Conservation (phyloP, 805 yeast genomes). For the Candida vartiovaarae region DNA sequence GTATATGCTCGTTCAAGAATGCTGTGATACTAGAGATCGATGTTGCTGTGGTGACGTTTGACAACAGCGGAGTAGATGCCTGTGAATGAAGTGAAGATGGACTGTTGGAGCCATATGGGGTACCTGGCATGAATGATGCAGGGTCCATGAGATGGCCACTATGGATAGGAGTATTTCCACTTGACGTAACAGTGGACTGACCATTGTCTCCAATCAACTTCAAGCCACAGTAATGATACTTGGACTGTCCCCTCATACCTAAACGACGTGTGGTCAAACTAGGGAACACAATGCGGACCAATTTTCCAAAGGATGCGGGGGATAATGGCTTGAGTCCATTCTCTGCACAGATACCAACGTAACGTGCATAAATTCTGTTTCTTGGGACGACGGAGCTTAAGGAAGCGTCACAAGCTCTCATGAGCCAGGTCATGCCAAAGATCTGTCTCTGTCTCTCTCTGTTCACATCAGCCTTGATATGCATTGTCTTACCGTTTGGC, state of each 20-base stretch:
- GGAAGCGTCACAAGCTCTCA: constrained; percentile 50
- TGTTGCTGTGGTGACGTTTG: constrained; percentile 6
- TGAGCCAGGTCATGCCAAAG: constrained; percentile 77
- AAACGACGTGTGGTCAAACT: constrained; percentile 61
- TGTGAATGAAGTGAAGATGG: constrained; percentile 22
- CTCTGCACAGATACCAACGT: constrained; percentile 50
- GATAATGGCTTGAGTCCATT: constrained; percentile 51
- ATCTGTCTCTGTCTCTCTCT: constrained; percentile 64
- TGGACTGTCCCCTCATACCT: constrained; percentile 73
- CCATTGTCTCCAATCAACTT: constrained; percentile 33
- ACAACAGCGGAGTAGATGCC: constrained; percentile 19
- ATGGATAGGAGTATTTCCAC: constrained; percentile 21
- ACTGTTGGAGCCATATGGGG: constrained; percentile 24
- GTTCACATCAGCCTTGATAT: constrained; percentile 14
- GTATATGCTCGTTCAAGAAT: constrained; percentile 14
- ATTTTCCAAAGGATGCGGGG: constrained; percentile 74
- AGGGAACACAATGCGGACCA: constrained; percentile 59
- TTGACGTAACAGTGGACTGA: constrained; percentile 19
- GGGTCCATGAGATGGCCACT: constrained; percentile 16
- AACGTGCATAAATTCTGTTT: constrained; percentile 60
- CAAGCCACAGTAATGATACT: constrained; percentile 79
- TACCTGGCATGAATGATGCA: constrained; percentile 21
- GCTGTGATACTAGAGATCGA: constrained; percentile 6
- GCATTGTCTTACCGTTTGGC: constrained; percentile 20
- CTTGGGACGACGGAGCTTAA: constrained; percentile 54